Conservation (phyloP, 495 filamentous ascomycete species). For the Aspergillus bertholletiae region DNA sequence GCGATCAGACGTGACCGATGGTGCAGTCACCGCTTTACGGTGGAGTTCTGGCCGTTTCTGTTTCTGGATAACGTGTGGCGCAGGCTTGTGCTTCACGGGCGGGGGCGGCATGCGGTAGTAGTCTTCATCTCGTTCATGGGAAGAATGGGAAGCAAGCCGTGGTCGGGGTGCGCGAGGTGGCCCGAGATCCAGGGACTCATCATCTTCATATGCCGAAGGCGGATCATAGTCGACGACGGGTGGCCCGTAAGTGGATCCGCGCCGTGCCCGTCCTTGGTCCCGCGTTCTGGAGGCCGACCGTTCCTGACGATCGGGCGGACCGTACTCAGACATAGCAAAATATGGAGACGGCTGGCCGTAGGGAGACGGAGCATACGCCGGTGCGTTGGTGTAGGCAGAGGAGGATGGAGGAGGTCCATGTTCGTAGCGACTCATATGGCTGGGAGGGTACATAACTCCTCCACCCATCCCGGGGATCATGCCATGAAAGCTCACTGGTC, state of each 20-base stretch:
- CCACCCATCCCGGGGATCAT: constrained; percentile 28
- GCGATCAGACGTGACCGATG: constrained; percentile 26
- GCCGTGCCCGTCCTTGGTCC: constrained; percentile 28
- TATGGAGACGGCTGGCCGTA: constrained; percentile 22
- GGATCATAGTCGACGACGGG: constrained; percentile 27
- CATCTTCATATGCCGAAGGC: constrained; percentile 27
- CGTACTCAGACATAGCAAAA: constrained; percentile 12
- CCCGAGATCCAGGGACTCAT: constrained; percentile 21
- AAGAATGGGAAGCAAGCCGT: constrained; percentile 19
- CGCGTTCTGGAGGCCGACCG: constrained; percentile 32
- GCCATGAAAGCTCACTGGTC: constrained; percentile 45
- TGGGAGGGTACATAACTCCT: constrained; percentile 27
- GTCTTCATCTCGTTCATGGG: constrained; percentile 37
- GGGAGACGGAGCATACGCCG: constrained; percentile 26
- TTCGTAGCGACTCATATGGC: constrained; percentile 28
- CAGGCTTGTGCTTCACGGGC: constrained; percentile 27
- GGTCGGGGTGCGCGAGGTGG: constrained; percentile 22
- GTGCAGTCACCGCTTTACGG: constrained; percentile 26
- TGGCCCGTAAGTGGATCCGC: constrained; percentile 31
- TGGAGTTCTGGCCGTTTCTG: constrained; percentile 23
- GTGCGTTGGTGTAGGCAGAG: constrained; percentile 32
- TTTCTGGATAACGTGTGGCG: constrained; percentile 39
- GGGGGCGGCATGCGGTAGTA: constrained; percentile 44
- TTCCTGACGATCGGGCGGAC: constrained; percentile 24
- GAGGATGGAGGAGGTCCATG: constrained; percentile 34